These are phyloP conservation scores for Camelina laxa DNA, from an alignment of 345 rosid species.

Conservation along the genomic window DNA sequence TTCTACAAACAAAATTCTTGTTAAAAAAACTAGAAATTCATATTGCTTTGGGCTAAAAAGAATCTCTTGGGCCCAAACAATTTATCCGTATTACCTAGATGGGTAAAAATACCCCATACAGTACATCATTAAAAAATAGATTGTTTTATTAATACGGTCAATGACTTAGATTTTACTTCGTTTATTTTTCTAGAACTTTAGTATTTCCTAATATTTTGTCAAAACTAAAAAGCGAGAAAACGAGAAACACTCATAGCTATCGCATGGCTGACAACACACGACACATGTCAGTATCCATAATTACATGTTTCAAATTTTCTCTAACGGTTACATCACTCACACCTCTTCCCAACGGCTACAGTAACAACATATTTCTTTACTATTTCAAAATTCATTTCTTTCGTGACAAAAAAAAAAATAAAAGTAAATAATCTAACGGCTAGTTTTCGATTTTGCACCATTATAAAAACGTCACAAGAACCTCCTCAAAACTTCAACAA, in stretches of 20 bases:
- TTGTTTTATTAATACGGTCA: no score
- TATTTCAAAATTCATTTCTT: neutral
- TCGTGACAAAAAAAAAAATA: neutral
- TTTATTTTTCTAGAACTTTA: no score
- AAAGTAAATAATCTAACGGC: constrained; percentile 28
- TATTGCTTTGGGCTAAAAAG: no score
- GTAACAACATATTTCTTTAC: constrained; percentile 16
- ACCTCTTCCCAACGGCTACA: constrained; percentile 35
- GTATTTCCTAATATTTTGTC: neutral
- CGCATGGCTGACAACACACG: neutral
- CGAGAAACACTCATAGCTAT: constrained; percentile 6
- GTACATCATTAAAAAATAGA: no score
- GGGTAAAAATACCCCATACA: no score
- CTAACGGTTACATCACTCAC: constrained; percentile 10
- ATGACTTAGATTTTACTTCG: no score
- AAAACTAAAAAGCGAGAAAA: neutral
- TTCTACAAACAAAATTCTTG: no score
- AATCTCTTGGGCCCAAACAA: no score
- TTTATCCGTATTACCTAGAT: no score
- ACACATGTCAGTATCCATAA: constrained; percentile 7
- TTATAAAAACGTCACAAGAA: constrained; percentile 22
- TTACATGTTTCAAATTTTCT: constrained; percentile 1
- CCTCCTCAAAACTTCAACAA: constrained; percentile 2
- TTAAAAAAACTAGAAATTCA: no score
- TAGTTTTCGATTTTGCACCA: constrained; percentile 29